These are phyloP conservation scores for Cercospora beticola DNA, from an alignment of 2,329 filamentous ascomycete species.

Conservation along the genomic window DNA sequence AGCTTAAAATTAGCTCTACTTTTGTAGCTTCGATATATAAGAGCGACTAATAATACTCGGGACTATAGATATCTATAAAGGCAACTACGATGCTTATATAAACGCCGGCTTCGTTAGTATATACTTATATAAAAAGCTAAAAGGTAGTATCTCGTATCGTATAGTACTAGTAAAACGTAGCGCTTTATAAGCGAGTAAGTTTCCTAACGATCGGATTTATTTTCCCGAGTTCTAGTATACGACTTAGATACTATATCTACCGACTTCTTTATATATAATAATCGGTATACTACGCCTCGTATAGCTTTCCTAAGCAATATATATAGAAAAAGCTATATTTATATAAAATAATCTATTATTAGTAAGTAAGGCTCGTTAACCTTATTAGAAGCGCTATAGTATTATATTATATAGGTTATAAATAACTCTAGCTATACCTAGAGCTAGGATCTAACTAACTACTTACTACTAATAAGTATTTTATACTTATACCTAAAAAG, in stretches of 20 bases:
- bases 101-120: not conserved
- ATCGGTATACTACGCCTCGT: not conserved
- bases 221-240: not conserved
- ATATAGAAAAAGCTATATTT: not conserved
- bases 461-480: not conserved
- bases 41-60: not conserved
- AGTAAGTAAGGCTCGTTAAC: not conserved
- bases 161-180: not conserved
- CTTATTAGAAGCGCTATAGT: not conserved
- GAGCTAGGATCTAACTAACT: not conserved
- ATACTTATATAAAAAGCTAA: not conserved
- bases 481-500: not conserved
- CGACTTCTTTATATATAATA: not conserved
- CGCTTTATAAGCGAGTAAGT: not conserved
- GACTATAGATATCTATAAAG: not conserved
- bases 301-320: not conserved
- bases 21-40: not conserved
- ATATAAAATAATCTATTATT: not conserved
- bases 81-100: not conserved
- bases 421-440: not conserved
- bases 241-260: not conserved
- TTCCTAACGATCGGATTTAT: not conserved
- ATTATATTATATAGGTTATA: not conserved
- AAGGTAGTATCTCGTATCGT: not conserved
- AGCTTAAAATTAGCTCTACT: not conserved